Base-by-base conservation (phyloP, 352 stramenopile species). In the Phytophthora melonis region DNA sequence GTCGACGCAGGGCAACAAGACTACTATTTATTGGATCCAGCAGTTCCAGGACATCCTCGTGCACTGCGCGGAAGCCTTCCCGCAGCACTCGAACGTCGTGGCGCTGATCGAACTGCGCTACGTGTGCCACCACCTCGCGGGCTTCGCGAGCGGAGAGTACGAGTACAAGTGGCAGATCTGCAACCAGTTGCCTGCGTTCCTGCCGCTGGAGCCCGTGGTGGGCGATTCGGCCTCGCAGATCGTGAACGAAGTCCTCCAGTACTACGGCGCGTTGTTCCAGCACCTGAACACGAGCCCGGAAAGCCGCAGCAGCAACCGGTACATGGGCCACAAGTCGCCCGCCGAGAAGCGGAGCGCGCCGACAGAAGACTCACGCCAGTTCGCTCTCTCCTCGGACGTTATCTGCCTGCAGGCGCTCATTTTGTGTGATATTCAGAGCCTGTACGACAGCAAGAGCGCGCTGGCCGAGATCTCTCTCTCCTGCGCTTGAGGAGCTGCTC, bases 31-130 rank as follows among this genome's bases (percentile, higher is more conserved):
- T 70, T 93, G 84, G 83, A 93, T 93, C 68, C 78, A 89, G 14
- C 86, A 93, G 47, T 97, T 97, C 63, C 87, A 93, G 61, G 80
- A 87, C 30, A 89, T 91, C 21, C 45, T 95, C 49, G 68, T 79
- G 16, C 86, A 88, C 52, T 94, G 88, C 43, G 73, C 82, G 1
- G 82, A 93, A 50, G 80, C 87, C 3, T 95, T 95, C 41, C 89
- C 90, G 18, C 76, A 81, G 41, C 91, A 90, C 63, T 81, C 75
- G 7, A 78, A 92, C 54, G 74, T 93, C 18, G 70, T 93, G 5
- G 84, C 86, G 25, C 69, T 97, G 7, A 84, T 95, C 49, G 90
- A 97, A 64, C 79, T 95, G 3, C 86, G 90, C 11, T 97, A 93
- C 34, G 90, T 95, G 3, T 92, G 84, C 39, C 90, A 97, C 52